Evolutionary conservation across 352 stramenopile species (phyloP).

Genomic region (Saprolegnia diclina): DNA sequence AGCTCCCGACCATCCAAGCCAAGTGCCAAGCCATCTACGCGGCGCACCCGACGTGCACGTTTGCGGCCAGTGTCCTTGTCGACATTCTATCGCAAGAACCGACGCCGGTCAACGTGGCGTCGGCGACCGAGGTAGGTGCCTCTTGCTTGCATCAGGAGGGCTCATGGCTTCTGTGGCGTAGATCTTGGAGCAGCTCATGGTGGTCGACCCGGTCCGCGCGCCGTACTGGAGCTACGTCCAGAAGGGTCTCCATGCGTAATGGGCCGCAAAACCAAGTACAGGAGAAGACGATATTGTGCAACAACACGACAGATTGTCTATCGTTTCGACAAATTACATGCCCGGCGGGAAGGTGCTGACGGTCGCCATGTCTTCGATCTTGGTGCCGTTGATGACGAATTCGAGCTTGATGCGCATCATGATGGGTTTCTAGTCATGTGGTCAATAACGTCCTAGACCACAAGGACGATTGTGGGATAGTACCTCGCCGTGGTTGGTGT

Average conservation of each 20-base stretch:
- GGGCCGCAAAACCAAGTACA: background rate
- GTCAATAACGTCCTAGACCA: background rate
- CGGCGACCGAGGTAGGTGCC: conserved; percentile 35
- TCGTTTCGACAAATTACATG: background rate
- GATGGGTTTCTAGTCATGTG: conserved; percentile 64
- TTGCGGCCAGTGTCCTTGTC: conserved; percentile 61
- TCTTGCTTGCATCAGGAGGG: background rate
- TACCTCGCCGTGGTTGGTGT: conserved; percentile 91
- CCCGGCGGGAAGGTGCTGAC: conserved; percentile 63
- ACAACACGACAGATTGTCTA: no score
- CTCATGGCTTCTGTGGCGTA: conserved; percentile 28
- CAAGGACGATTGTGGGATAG: background rate
- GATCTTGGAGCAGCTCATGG: conserved; percentile 61
- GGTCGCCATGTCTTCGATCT: conserved; percentile 79
- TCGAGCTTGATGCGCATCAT: conserved; percentile 82
- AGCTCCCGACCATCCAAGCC: conserved; percentile 33
- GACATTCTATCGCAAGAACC: conserved; percentile 58
- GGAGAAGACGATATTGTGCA: no score
- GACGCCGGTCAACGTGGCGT: conserved; percentile 37
- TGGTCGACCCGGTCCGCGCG: conserved; percentile 64
- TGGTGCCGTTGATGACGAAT: conserved; percentile 76
- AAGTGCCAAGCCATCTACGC: conserved; percentile 42
- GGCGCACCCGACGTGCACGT: conserved; percentile 51
- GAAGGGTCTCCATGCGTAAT: background rate
- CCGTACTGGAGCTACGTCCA: conserved; percentile 49